Conservation (phyloP, 495 filamentous ascomycete species). For the Tuber borchii region DNA sequence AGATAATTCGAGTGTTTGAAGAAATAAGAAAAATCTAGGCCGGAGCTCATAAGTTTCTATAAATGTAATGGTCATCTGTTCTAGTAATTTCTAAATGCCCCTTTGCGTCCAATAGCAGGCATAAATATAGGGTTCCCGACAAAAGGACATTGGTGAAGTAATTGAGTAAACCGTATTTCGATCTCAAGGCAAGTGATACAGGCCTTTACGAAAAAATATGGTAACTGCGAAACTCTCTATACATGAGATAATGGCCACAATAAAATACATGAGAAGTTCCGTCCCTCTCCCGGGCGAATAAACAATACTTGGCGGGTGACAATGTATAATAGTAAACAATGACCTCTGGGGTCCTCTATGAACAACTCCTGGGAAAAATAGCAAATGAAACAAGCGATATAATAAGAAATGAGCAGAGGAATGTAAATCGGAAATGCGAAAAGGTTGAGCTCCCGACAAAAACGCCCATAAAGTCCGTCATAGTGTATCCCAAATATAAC, state of each 20-base stretch:
- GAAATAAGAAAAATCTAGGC: background rate
- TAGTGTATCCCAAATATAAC: conserved; percentile 40
- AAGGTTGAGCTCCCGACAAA: conserved; percentile 33
- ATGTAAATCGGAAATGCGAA: conserved; percentile 30
- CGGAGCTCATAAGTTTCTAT: background rate
- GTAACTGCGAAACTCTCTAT: conserved; percentile 17
- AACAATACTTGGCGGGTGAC: conserved; percentile 28
- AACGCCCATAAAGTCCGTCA: conserved; percentile 39
- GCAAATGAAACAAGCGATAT: conserved; percentile 26
- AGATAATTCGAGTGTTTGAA: background rate
- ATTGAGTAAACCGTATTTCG: conserved; percentile 34
- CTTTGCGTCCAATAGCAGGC: conserved; percentile 19
- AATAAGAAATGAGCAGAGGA: conserved; percentile 25
- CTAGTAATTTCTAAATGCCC: conserved; percentile 27
- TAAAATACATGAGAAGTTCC: conserved; percentile 37
- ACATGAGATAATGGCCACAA: conserved; percentile 18
- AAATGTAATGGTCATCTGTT: conserved; percentile 35
- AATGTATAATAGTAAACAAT: conserved; percentile 32
- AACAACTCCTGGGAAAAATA: conserved; percentile 26
- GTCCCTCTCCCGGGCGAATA: conserved; percentile 30
- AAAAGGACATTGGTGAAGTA: conserved; percentile 29
- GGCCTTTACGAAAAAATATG: background rate
- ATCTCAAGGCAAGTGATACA: conserved; percentile 34
- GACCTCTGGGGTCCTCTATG: conserved; percentile 38
- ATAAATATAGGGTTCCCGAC: conserved; percentile 36